phyloP scores from a whole-genome alignment of 306 rosid species.

The Sesbania bispinosa region DNA sequence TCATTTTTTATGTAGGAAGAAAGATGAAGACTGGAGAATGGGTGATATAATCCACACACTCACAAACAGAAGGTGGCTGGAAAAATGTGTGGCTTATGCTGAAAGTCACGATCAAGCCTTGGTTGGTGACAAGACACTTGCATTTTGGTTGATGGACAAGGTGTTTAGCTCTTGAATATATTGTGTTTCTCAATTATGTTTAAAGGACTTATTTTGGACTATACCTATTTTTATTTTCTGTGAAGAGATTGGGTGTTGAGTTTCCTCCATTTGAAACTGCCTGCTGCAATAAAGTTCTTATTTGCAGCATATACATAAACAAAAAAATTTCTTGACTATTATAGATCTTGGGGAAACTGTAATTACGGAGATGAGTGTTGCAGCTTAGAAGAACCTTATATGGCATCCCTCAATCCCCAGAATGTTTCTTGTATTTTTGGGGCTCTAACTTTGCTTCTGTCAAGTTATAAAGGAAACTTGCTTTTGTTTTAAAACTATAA shows the following conservation, averaged over 20 bases:
- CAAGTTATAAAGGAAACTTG: conserved; percentile 8
- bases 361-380: conserved; percentile 13
- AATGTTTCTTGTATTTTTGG: conserved; percentile 7
- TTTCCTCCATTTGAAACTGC: conserved; percentile 18
- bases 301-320: conserved; percentile 5
- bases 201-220: conserved; percentile 8
- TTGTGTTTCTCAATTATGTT: conserved; percentile 15
- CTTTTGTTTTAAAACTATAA: background rate
- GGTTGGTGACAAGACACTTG: conserved; percentile 98
- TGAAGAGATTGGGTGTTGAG: background rate
- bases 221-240: background rate
- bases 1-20: conserved; percentile 45
- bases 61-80: conserved; percentile 93
- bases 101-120: conserved; percentile 99
- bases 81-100: conserved; percentile 89
- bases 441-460: conserved; percentile 10
- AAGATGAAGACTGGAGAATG: conserved; percentile 83
- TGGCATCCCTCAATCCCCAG: background rate
- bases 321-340: background rate
- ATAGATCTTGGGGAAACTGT: conserved; percentile 15
- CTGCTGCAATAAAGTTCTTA: conserved; percentile 11
- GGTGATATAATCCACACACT: conserved; percentile 77
- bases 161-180: conserved; percentile 35
- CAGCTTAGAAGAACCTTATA: conserved; percentile 13
- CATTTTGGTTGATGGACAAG: conserved; percentile 99